phyloP scores from a whole-genome alignment of 192 early-diverging fungal genomes.

The Borealophlyctis nickersoniae region DNA sequence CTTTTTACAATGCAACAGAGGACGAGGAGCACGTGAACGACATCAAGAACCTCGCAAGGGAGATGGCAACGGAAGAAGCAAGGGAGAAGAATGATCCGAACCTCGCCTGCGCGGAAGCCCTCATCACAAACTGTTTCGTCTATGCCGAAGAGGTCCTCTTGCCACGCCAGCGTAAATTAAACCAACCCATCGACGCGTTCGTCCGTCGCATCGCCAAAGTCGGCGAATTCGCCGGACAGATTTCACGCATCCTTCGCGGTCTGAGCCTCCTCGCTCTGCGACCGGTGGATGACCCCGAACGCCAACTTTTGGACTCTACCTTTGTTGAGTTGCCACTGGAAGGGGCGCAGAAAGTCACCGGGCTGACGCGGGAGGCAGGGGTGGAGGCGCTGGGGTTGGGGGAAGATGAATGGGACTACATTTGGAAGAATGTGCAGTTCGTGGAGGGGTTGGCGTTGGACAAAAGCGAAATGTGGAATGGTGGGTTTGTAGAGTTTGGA shows the following conservation, averaged over 20 bases:
- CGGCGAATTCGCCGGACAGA: background rate
- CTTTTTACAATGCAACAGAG: background rate
- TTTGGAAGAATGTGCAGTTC: background rate
- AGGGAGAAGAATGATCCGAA: background rate
- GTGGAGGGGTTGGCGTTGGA: background rate
- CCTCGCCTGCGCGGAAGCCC: background rate
- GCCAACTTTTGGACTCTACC: background rate
- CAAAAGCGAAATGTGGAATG: background rate
- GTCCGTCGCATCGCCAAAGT: background rate
- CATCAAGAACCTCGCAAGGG: too few species aligned
- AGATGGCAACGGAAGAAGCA: background rate
- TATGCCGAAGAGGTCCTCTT: background rate
- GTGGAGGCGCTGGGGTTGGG: background rate
- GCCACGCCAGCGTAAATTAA: background rate
- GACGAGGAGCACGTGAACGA: background rate
- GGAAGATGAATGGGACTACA: background rate
- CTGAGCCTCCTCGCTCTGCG: background rate
- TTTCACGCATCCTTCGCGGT: background rate
- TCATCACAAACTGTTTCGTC: background rate
- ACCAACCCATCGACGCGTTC: background rate
- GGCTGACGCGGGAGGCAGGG: background rate
- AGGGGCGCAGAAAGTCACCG: background rate
- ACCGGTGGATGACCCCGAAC: background rate
- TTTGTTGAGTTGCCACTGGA: background rate
- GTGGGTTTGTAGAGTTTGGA: too few species aligned